Evolutionary conservation across 257 asterid species (phyloP), one percentile per base, ranked within the genome.

Genomic region (Buddleja alternifolia): DNA sequence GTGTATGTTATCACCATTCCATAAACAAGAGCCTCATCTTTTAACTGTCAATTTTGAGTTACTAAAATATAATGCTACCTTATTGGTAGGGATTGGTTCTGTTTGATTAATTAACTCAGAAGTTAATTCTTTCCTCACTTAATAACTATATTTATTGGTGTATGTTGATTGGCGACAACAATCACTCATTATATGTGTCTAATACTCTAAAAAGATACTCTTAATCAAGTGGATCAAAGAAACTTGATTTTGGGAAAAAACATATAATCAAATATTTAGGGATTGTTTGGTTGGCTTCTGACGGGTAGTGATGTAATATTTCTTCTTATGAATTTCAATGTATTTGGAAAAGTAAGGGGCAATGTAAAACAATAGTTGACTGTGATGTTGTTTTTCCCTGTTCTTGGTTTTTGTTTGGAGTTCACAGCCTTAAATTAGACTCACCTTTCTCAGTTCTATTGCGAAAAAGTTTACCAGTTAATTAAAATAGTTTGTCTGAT

Each of bases 21-120:
- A 50, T 23, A 17, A 21, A 23, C 9, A 4, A 34, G 4, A 21
- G 11, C 15, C 71, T 66, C 41, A 34, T 15, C 19, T 11, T 42
- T 32, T 10, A 53, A 40, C 41, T 44, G 11, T 34, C 46, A 20
- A 3, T 21, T 24, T 16, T 52, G 61, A 60, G 12, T 56, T 44
- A 10, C 24, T 45, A 24, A 51, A 68, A 34, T 10, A 23, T 10
- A 36, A 12, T 65, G 36, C 44, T 10, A 24, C n/a, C 23, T 25
- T 24, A 42, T 55, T 36, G 8, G 54, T 29, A 14, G 32, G 53
- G 58, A 17, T 11, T 63, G 47, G 51, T 70, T 40, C 44, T 70
- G 64, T 32, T 53, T 16, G 55, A 56, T 67, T 63, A 8, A 42
- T 63, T 44, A 34, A 19, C 10, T 23, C 42, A 40, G 32, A 39